A percentile compares a stretch with the other conserved stretches of the same genome.
Conservation (phyloP, 306 rosid species). For the Lathyrus aphaca region DNA sequence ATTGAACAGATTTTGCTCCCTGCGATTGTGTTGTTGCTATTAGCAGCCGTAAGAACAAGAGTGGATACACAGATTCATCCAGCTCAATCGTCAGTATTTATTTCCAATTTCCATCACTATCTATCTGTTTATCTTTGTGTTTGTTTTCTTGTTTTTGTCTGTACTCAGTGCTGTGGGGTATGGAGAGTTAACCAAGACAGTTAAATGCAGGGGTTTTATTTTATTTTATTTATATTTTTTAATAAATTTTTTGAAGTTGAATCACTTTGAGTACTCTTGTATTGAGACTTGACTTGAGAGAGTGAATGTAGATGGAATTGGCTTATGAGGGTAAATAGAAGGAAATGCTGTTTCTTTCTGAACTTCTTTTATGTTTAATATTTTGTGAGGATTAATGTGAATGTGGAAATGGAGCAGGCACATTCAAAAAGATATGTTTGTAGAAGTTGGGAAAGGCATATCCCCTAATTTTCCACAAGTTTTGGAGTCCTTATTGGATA, state of each 20-base stretch:
- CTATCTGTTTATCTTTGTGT: slow-evolving; percentile 6
- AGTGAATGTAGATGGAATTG: slow-evolving; percentile 20
- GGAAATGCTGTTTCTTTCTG: slow-evolving; percentile 8
- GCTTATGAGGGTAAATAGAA: slow-evolving; percentile 18
- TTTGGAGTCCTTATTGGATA: slow-evolving; percentile 57
- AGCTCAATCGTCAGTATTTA: slow-evolving; percentile 70
- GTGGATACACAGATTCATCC: slow-evolving; percentile 92
- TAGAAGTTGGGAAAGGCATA: slow-evolving; percentile 87
- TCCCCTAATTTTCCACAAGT: slow-evolving; percentile 83
- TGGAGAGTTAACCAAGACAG: slow-evolving; percentile 13
- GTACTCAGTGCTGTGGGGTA: not conserved
- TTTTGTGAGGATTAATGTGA: slow-evolving; percentile 41
- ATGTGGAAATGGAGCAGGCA: slow-evolving; percentile 64
- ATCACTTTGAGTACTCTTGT: not conserved
- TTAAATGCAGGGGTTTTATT: slow-evolving; percentile 14
- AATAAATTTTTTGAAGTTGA: not conserved
- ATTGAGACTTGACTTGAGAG: not conserved
- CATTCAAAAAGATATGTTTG: slow-evolving; percentile 67
- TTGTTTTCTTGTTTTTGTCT: not conserved
- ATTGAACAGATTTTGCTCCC: slow-evolving; percentile 85
- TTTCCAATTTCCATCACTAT: slow-evolving; percentile 33
- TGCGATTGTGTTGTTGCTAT: slow-evolving; percentile 78
- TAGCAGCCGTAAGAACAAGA: slow-evolving; percentile 76
- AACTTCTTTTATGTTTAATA: slow-evolving; percentile 14
- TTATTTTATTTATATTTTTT: slow-evolving; percentile 1